These are phyloP conservation scores for Gracilaria gracilis DNA, from an alignment of 23 red algal genomes.

Conservation along the genomic window DNA sequence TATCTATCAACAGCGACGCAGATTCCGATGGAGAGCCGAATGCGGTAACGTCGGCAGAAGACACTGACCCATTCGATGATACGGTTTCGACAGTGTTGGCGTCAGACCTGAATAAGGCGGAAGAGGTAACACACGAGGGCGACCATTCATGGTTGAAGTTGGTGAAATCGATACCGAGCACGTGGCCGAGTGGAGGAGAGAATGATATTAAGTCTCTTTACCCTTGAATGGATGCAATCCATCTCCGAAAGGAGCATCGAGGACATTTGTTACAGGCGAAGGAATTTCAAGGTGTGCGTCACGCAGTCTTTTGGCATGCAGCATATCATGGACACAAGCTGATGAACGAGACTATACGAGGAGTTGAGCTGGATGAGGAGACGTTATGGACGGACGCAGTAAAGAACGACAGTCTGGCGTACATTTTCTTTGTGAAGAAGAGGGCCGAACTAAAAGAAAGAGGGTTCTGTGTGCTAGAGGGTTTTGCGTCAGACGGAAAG, in stretches of 20 bases:
- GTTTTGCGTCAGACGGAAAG: neutral
- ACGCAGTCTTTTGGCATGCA: neutral
- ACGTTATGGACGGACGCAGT: neutral
- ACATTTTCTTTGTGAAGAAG: neutral
- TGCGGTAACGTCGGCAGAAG: neutral
- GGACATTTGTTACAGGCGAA: neutral
- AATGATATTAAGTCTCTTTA: neutral
- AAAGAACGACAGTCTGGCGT: neutral
- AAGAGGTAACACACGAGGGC: neutral
- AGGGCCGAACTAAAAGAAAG: neutral
- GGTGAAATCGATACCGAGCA: neutral
- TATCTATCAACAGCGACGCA: neutral
- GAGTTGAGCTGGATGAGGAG: neutral
- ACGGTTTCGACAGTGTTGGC: neutral
- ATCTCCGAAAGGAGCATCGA: neutral
- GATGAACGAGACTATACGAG: neutral
- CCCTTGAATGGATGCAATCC: neutral
- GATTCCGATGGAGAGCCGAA: neutral
- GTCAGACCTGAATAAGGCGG: neutral
- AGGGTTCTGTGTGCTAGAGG: neutral
- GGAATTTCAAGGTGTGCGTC: neutral
- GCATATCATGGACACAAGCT: neutral
- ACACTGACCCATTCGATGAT: neutral
- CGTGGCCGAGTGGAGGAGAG: neutral
- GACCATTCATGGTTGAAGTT: neutral